A percentile compares a stretch with the other conserved stretches of the same genome.
These are phyloP conservation scores for Starmera dryadoides DNA, from an alignment of 805 yeast genomes.

Conservation along the genomic window DNA sequence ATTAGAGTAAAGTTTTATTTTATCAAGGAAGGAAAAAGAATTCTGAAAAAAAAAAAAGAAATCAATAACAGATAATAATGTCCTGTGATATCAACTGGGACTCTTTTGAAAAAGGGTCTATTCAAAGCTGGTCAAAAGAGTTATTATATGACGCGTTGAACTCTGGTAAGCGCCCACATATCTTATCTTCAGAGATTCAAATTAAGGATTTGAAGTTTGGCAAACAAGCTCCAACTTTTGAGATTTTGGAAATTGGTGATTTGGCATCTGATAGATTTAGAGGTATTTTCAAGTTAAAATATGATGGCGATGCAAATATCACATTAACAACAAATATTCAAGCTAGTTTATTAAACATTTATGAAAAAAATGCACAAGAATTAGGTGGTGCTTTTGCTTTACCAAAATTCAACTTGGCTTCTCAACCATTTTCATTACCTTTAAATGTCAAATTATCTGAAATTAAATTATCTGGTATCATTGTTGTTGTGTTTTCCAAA, in stretches of 20 bases:
- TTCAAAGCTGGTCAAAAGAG: constrained; percentile 55
- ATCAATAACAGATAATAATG: too few relatives aligned
- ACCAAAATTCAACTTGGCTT: constrained; percentile 61
- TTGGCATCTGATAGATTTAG: constrained; percentile 67
- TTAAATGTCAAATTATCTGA: constrained; percentile 68
- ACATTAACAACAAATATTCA: constrained; percentile 74
- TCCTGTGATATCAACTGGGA: constrained; percentile 78
- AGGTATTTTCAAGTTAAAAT: constrained; percentile 74
- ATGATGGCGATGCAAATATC: constrained; percentile 68
- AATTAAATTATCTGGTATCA: constrained; percentile 70
- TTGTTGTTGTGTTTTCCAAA: constrained; percentile 75
- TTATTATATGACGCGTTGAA: constrained; percentile 66
- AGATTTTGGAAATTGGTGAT: constrained; percentile 78
- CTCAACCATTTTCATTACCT: constrained; percentile 69
- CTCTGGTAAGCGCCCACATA: constrained; percentile 63
- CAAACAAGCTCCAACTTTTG: constrained; percentile 64
- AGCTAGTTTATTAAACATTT: constrained; percentile 75
- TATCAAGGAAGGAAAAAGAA: background rate
- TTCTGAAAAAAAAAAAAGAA: background rate
- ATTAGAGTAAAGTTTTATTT: too few relatives aligned
- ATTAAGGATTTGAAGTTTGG: constrained; percentile 73
- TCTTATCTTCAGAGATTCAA: constrained; percentile 59
- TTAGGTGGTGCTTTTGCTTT: constrained; percentile 43
- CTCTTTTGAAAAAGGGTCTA: constrained; percentile 57
- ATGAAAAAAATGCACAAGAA: constrained; percentile 25